Conservation (phyloP, 768 basidiomycete genomes). For the Sporobolomyces roseus region DNA sequence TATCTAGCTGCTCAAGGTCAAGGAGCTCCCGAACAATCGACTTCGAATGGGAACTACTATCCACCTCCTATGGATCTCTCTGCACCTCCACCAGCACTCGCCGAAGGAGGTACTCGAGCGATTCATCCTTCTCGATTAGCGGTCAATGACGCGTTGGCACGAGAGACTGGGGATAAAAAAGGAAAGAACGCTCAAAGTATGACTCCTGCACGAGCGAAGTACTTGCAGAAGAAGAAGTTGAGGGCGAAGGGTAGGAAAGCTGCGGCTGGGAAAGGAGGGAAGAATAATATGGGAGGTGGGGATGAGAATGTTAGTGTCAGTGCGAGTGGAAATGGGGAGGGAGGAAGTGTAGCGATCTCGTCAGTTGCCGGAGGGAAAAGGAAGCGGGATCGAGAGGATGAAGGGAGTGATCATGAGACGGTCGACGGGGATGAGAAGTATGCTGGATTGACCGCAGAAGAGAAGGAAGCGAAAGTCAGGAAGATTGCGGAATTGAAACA, state of each 20-base stretch:
- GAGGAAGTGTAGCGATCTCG: conserved; percentile 1
- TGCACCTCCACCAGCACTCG: conserved; percentile 10
- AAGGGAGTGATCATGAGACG: conserved; percentile 12
- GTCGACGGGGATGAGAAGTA: conserved; percentile 25
- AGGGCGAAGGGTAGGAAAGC: conserved; percentile 58
- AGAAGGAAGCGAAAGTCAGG: conserved; percentile 31
- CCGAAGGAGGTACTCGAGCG: neutral
- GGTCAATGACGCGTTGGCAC: conserved; percentile 5
- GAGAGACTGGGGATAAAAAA: conserved; percentile 25
- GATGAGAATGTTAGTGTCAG: no score
- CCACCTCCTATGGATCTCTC: neutral
- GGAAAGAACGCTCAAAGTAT: conserved; percentile 53
- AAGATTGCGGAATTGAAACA: conserved; percentile 37
- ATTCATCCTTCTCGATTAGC: conserved; percentile 31
- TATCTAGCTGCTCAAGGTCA: conserved; percentile 19
- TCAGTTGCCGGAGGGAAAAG: conserved; percentile 31
- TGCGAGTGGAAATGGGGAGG: conserved; percentile 13
- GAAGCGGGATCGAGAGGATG: conserved; percentile 28
- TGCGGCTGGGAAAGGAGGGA: conserved; percentile 43
- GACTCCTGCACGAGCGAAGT: conserved; percentile 68
- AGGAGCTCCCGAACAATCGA: neutral
- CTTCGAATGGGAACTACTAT: conserved; percentile 9
- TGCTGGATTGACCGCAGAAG: conserved; percentile 33
- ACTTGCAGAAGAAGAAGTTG: conserved; percentile 68
- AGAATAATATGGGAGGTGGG: conserved; percentile 44